Evolutionary conservation across 78 protist species (phyloP).

Genomic region (Dictyostelium firmibasis): DNA sequence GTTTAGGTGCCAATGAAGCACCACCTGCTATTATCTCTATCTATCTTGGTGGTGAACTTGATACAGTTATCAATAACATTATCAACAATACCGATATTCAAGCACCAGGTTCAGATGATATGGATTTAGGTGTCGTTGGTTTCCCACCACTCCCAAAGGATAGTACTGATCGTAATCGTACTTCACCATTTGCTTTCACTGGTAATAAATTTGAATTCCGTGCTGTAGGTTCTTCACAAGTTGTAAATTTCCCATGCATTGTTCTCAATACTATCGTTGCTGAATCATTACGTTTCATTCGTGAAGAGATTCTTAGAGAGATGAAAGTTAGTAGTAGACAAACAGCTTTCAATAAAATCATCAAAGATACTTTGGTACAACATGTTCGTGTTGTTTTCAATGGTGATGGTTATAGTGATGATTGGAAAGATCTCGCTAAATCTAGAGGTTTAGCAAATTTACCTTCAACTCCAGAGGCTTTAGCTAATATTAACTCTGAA

Average conservation of each 20-base stretch:
- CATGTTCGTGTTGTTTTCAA: constrained; percentile 89
- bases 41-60: constrained; percentile 89
- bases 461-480: constrained; percentile 81
- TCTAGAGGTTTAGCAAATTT: constrained; percentile 86
- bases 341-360: constrained; percentile 66
- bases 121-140: constrained; percentile 83
- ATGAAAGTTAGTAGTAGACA: neutral
- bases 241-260: constrained; percentile 62
- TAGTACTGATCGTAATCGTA: constrained; percentile 96
- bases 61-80: constrained; percentile 10
- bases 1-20: constrained; percentile 97
- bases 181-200: constrained; percentile 96
- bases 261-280: constrained; percentile 82
- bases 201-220: constrained; percentile 95
- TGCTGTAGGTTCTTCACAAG: constrained; percentile 93
- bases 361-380: constrained; percentile 68
- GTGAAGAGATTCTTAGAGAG: constrained; percentile 40
- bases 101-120: neutral
- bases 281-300: constrained; percentile 76
- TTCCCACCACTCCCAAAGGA: constrained; percentile 82
- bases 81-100: neutral
- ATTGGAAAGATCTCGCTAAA: constrained; percentile 82
- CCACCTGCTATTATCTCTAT: constrained; percentile 97
- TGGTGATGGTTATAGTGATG: constrained; percentile 93
- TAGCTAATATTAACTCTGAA: constrained; percentile 26